Evolutionary conservation across 208 protist genomes (phyloP).

Genomic region (Polymyxa betae): DNA sequence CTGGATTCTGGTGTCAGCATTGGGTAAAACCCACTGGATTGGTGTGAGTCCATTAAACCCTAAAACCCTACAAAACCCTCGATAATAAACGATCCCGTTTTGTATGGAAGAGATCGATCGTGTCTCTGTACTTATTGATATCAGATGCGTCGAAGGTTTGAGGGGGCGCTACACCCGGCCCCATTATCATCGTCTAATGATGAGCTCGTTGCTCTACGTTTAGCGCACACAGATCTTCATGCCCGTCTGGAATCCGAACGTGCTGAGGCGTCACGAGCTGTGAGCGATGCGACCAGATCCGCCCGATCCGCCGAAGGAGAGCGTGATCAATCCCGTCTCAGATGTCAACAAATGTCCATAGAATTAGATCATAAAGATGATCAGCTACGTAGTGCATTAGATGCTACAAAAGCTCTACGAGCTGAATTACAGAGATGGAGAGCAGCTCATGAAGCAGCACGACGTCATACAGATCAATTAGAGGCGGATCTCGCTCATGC

Average conservation of each 20-base stretch:
- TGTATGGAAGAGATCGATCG: no score
- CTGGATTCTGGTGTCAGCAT: not conserved
- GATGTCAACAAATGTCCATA: not conserved
- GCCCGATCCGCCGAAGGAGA: not conserved
- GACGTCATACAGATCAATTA: constrained; percentile 5
- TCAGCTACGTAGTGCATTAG: not conserved
- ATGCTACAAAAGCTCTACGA: not conserved
- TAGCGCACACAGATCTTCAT: constrained; percentile 41
- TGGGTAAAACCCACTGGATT: constrained; percentile 15
- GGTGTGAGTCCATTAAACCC: not conserved
- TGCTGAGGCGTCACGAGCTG: not conserved
- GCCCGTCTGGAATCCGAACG: constrained; percentile 18
- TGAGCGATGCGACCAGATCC: not conserved
- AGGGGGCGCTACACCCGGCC: no score
- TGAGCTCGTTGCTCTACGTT: constrained; percentile 4
- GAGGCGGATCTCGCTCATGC: not conserved
- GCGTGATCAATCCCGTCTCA: not conserved
- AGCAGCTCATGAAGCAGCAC: not conserved
- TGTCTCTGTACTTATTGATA: no score
- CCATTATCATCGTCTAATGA: not conserved
- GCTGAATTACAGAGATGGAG: constrained; percentile 17
- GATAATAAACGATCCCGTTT: no score
- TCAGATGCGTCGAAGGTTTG: not conserved
- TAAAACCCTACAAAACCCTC: no score
- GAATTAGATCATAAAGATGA: constrained; percentile 1